Percentiles rank a stretch among this genome's conserved stretches.
phyloP scores from a whole-genome alignment of 768 basidiomycete genomes.

The Podaxis pistillaris region DNA sequence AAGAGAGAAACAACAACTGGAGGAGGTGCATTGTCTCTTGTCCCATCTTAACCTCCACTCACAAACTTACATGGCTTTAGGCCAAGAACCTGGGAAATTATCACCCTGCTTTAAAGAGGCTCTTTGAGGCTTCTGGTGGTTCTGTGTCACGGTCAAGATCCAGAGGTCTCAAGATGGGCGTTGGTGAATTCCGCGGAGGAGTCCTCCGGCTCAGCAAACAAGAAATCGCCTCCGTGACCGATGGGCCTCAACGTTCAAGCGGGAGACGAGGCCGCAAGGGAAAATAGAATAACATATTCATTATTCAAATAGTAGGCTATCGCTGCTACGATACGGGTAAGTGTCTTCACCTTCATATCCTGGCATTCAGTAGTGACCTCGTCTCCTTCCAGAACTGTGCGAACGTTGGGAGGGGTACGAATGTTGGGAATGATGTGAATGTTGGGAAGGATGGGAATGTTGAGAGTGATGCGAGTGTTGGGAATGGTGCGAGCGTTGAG shows the following conservation, averaged over 20 bases:
- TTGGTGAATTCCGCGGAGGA: constrained; percentile 74
- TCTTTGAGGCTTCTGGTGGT: constrained; percentile 40
- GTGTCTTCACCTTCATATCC: too few relatives aligned
- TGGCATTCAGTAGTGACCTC: constrained; percentile 5
- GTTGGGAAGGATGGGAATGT: not conserved
- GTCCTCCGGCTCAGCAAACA: constrained; percentile 59
- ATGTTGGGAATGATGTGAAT: constrained; percentile 7
- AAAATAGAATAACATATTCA: constrained; percentile 15
- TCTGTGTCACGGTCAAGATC: constrained; percentile 46
- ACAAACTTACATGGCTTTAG: constrained; percentile 33
- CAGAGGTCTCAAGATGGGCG: constrained; percentile 73
- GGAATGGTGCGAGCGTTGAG: constrained; percentile 7
- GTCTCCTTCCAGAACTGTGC: constrained; percentile 6
- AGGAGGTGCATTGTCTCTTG: constrained; percentile 58
- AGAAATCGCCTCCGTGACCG: constrained; percentile 48
- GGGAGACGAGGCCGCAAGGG: constrained; percentile 18
- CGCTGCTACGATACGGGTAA: not conserved
- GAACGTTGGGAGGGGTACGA: not conserved
- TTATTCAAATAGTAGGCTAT: not conserved
- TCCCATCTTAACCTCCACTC: constrained; percentile 1
- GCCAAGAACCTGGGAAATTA: constrained; percentile 86
- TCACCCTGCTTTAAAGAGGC: constrained; percentile 71
- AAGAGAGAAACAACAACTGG: constrained; percentile 50
- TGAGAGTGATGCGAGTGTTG: constrained; percentile 5
- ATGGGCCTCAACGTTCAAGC: constrained; percentile 22